phyloP scores from a whole-genome alignment of 192 early-diverging fungal species.

The Jimgerdemannia lactiflua region DNA sequence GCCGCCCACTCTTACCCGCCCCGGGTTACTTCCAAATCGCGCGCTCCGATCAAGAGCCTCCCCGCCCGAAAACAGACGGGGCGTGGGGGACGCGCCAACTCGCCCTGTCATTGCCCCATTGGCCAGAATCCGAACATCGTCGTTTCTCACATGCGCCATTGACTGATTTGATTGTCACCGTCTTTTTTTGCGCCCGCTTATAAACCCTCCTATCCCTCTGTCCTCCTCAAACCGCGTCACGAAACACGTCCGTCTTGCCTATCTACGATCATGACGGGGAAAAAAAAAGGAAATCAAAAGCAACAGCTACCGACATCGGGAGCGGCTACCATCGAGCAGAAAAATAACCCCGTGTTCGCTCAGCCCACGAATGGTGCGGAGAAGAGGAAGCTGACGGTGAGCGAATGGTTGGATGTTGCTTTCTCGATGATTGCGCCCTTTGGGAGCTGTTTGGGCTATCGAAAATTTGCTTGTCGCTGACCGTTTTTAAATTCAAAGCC shows the following conservation, averaged over 20 bases:
- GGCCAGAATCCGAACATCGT: background rate
- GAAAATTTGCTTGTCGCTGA: too few relatives aligned
- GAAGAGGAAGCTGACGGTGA: background rate
- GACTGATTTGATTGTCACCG: background rate
- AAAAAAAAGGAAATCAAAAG: background rate
- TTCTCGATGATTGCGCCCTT: background rate
- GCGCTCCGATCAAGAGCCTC: too few relatives aligned
- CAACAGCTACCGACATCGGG: background rate
- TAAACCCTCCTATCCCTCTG: background rate
- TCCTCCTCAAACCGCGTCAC: background rate
- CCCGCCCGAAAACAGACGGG: too few relatives aligned
- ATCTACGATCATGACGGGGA: background rate
- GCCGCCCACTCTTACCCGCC: too few relatives aligned
- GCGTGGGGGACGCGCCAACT: background rate
- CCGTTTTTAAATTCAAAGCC: too few relatives aligned
- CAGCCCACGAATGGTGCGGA: background rate
- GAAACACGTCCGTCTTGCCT: background rate
- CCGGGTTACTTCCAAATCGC: too few relatives aligned
- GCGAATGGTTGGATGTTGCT: background rate
- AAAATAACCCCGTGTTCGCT: background rate
- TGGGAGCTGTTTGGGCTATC: too few relatives aligned
- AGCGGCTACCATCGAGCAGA: background rate
- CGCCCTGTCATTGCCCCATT: background rate
- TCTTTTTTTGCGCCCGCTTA: background rate
- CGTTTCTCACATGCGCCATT: background rate